Base-by-base conservation (phyloP, 768 basidiomycete species). In the Hortiboletus flavorubellus region DNA sequence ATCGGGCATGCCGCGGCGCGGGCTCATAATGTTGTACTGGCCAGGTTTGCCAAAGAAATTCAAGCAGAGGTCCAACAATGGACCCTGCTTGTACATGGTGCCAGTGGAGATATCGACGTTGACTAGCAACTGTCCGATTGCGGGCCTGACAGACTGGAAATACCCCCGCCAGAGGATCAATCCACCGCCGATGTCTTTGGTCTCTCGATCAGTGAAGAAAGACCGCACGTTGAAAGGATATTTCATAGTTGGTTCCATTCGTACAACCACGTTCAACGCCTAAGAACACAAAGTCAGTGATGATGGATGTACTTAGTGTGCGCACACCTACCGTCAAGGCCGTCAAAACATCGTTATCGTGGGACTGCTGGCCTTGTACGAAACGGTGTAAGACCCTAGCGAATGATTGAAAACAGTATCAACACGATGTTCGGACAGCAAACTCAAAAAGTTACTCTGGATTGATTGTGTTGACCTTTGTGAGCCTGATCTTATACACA, bases 31-130 rank as follows among this genome's bases (percentile, higher is more conserved):
- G 12, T 73, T 65, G 41, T 72, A 55, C 3, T 64, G 64, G 15
- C 66, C 63, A 21, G 58, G 60, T 35, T 53, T 69, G 0, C 71
- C 74, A 12, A 89, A 64, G 63, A 81, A 81, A 4, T 83, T 83
- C 5, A 86, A 67, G 55, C 84, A 84, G 0, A 91, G 70, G 2
- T 74, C 67, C 50, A 88, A 71, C 2, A 92, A 74, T 0, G 75
- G 65, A 0, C 91, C 90, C 0, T 79, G 70, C 61, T 81, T 82
- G 65, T 85, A 91, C 85, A 92, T 88, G 29, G 84, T 79, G 0
- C 85, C 89, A 0, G 89, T 88, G 0, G 85, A 82, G 45, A 90
- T 87, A 57, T 92, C 90, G 59, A 92, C 78, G 54, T 91, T 92
- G 60, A 91, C 74, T 29, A 90, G 68, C 62, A 92, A 79, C 0